Base-by-base conservation (phyloP, 768 basidiomycete species). In the Kwoniella sp. region DNA sequence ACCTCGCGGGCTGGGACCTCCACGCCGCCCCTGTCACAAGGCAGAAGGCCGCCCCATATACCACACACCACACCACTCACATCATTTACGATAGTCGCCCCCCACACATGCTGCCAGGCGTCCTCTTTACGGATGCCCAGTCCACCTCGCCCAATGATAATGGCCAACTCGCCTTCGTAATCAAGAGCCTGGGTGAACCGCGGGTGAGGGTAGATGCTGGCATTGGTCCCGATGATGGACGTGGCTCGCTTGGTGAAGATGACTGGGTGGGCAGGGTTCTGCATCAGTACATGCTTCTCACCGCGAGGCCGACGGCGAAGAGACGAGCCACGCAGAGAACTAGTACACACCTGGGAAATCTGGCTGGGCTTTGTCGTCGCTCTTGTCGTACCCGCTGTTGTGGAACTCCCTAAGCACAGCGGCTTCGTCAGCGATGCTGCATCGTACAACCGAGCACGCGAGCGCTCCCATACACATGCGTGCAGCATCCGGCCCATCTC, bases 231-330 rank as follows among this genome's bases (percentile, higher is more conserved):
- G 28, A 71, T 46, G 42, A 71, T 71, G 3, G 69, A 71, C 3
- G 67, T 55, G 5, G 60, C 62, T 31, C 69, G 69, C 48, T 71
- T 71, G 25, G 69, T 71, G 59, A 71, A 71, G 50, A 71, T 62
- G 11, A 71, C 66, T 53, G 59, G 38, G n/a, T n/a, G n/a, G n/a
- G n/a, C n/a, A n/a, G n/a, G n/a, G n/a, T n/a, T n/a, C n/a, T n/a
- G n/a, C n/a, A n/a, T n/a, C n/a, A n/a, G n/a, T n/a, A n/a, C n/a
- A n/a, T n/a, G n/a, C n/a, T n/a, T n/a, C n/a, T n/a, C n/a, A n/a
- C n/a, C n/a, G n/a, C n/a, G n/a, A n/a, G n/a, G n/a, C n/a, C n/a
- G n/a, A n/a, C n/a, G n/a, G n/a, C n/a, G n/a, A n/a, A n/a, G n/a
- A n/a, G n/a, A n/a, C n/a, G n/a, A n/a, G n/a, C n/a, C n/a, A n/a